Percentiles rank a stretch among this genome's conserved stretches.
Conservation (phyloP, 164 flowering plant genomes). For the Tetracentron sinense region DNA sequence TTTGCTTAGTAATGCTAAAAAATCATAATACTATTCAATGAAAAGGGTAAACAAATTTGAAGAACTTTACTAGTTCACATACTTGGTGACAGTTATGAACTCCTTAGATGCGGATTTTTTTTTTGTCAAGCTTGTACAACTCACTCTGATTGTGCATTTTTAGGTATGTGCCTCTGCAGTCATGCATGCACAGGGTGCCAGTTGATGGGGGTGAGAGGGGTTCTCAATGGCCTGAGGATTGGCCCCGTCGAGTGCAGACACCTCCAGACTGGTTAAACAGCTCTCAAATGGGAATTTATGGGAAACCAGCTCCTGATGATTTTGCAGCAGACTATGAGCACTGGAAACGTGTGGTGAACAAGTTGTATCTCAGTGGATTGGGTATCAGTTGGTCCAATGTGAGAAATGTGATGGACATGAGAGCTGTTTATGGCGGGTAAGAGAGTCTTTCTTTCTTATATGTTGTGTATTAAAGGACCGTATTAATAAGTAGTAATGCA, state of each 20-base stretch:
- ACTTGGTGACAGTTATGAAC: not conserved
- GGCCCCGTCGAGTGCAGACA: slow-evolving; percentile 61
- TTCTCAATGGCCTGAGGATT: slow-evolving; percentile 63
- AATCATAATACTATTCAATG: not conserved
- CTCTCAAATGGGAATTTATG: slow-evolving; percentile 79
- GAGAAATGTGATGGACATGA: slow-evolving; percentile 97
- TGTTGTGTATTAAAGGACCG: not conserved
- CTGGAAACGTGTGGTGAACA: slow-evolving; percentile 64
- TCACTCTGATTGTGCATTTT: slow-evolving; percentile 5
- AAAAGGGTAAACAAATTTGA: not conserved
- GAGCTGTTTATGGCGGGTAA: slow-evolving; percentile 99
- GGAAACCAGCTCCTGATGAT: slow-evolving; percentile 83
- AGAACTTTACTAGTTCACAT: too few species aligned
- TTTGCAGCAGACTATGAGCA: slow-evolving; percentile 67
- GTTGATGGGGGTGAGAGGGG: slow-evolving; percentile 51
- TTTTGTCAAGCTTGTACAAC: not conserved
- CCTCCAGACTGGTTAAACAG: slow-evolving; percentile 82
- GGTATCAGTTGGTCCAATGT: slow-evolving; percentile 82
- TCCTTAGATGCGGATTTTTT: not conserved
- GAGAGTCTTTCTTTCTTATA: not conserved
- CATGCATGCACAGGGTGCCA: slow-evolving; percentile 79
- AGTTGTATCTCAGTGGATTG: slow-evolving; percentile 51
- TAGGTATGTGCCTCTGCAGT: slow-evolving; percentile 88
- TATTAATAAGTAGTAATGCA: not conserved
- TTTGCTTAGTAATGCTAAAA: not conserved